Evolutionary conservation across 805 yeast species (phyloP).

Genomic region (Wickerhamomyces sydowiorum): DNA sequence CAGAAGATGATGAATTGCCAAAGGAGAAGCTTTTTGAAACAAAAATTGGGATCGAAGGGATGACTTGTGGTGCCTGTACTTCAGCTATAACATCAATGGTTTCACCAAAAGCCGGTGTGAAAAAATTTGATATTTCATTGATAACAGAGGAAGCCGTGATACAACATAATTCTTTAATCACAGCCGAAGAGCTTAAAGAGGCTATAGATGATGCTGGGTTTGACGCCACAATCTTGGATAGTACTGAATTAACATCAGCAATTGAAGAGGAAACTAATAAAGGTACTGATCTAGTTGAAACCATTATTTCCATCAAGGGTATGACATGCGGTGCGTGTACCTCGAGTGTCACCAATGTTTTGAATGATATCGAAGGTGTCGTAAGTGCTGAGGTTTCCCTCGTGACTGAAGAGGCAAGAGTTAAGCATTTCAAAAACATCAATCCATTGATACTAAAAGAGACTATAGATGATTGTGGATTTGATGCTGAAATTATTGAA

Average conservation of each 20-base stretch:
- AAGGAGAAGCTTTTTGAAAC: conserved; percentile 10
- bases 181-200: background rate
- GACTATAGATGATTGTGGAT: conserved; percentile 72
- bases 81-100: conserved; percentile 51
- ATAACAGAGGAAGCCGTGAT: conserved; percentile 71
- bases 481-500: conserved; percentile 40
- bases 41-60: conserved; percentile 15
- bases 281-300: background rate
- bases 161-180: conserved; percentile 29
- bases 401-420: conserved; percentile 66
- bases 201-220: background rate
- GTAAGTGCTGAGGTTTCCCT: conserved; percentile 57
- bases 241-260: background rate
- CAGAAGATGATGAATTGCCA: background rate
- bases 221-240: background rate
- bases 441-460: conserved; percentile 33
- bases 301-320: conserved; percentile 32
- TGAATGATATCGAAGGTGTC: conserved; percentile 48
- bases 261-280: background rate
- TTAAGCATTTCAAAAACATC: conserved; percentile 38
- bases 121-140: conserved; percentile 56
- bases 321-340: conserved; percentile 90
- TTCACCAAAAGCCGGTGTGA: conserved; percentile 43
- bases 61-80: conserved; percentile 25
- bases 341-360: conserved; percentile 53